Evolutionary conservation across 2,329 filamentous ascomycete species (phyloP).

Genomic region (Xylaria polymorpha): DNA sequence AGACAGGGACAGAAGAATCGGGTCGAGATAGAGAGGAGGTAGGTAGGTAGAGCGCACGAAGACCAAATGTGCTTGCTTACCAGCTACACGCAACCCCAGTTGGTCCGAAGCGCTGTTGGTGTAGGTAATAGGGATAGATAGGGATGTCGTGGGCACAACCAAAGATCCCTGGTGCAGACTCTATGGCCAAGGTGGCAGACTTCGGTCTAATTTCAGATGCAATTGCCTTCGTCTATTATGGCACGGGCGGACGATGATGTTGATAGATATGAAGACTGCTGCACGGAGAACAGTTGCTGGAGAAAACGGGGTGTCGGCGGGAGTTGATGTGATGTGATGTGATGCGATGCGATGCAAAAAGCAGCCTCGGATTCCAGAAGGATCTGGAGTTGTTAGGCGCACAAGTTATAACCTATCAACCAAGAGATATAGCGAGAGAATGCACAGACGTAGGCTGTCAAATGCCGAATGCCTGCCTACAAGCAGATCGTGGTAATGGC

Average conservation of each 20-base stretch:
- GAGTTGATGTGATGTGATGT: constrained; percentile 8
- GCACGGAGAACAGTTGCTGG: constrained; percentile 20
- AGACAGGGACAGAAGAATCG: background rate
- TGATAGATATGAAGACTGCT: constrained; percentile 3
- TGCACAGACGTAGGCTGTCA: constrained; percentile 4
- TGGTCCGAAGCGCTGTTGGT: constrained; percentile 13
- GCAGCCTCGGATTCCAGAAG: constrained; percentile 44
- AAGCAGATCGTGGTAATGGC: constrained; percentile 5
- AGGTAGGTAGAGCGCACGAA: background rate
- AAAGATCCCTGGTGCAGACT: background rate
- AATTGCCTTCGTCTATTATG: constrained; percentile 1
- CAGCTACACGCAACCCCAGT: constrained; percentile 13
- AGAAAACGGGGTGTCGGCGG: constrained; percentile 28
- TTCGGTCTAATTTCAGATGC: background rate
- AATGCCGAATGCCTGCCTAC: constrained; percentile 9
- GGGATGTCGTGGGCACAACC: background rate
- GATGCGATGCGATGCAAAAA: constrained; percentile 22
- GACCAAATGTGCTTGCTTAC: constrained; percentile 21
- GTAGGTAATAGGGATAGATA: background rate
- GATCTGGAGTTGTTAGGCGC: constrained; percentile 32
- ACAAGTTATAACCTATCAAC: background rate
- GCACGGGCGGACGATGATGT: background rate
- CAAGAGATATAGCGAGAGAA: constrained; percentile 5
- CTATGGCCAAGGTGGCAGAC: background rate
- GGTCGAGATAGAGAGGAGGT: background rate